Percentiles rank a stretch among this genome's conserved stretches.
phyloP scores from a whole-genome alignment of 805 yeast genomes.

The Sugiyamaella americana region DNA sequence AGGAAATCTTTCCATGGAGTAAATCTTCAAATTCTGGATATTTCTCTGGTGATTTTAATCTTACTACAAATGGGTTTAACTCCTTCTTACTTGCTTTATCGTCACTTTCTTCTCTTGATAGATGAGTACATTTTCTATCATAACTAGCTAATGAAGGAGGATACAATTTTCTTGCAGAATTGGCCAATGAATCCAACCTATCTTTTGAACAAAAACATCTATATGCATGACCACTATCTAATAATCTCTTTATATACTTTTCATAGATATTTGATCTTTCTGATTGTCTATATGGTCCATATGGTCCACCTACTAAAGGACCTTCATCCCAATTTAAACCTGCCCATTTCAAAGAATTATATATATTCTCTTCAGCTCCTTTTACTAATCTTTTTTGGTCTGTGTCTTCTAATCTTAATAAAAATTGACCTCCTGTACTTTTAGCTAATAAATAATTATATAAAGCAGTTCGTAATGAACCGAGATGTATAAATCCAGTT shows the following conservation, averaged over 20 bases:
- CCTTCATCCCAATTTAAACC: slow-evolving; percentile 77
- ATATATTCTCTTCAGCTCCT: slow-evolving; percentile 80
- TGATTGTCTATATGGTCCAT: slow-evolving; percentile 81
- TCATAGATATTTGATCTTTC: slow-evolving; percentile 64
- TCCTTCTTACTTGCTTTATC: slow-evolving; percentile 30
- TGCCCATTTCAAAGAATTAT: slow-evolving; percentile 72
- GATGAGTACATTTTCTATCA: slow-evolving; percentile 69
- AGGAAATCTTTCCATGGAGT: slow-evolving; percentile 67
- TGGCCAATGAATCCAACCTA: slow-evolving; percentile 59
- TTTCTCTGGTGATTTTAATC: slow-evolving; percentile 68
- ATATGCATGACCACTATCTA: slow-evolving; percentile 70
- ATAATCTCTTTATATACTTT: slow-evolving; percentile 49
- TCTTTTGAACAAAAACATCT: slow-evolving; percentile 83
- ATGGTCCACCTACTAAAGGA: slow-evolving; percentile 53
- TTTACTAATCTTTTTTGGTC: slow-evolving; percentile 71
- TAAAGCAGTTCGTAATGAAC: slow-evolving; percentile 87
- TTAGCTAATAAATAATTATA: slow-evolving; percentile 81
- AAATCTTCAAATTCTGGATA: slow-evolving; percentile 68
- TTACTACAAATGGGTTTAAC: slow-evolving; percentile 41
- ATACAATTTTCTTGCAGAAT: slow-evolving; percentile 61
- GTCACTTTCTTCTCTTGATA: slow-evolving; percentile 39
- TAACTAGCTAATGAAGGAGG: slow-evolving; percentile 93
- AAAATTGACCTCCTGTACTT: slow-evolving; percentile 71
- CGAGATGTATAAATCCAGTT: slow-evolving; percentile 90
- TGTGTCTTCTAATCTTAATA: slow-evolving; percentile 86